Base-by-base conservation (phyloP, 179 eudicot genomes). In the Gypsophila paniculata region DNA sequence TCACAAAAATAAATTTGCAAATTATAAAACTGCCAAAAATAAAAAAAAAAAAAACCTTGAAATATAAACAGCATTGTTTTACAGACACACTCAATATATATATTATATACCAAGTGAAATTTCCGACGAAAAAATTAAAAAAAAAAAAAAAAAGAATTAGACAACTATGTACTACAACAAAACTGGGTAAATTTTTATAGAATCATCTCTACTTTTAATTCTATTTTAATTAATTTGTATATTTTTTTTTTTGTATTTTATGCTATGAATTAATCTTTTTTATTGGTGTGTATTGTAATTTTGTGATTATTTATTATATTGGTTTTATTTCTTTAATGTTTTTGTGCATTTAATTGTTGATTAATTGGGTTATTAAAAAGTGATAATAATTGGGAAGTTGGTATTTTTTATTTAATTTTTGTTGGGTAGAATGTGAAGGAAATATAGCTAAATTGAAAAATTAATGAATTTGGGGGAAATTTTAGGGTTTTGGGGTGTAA, bases 111-210 rank as follows among this genome's bases (percentile, higher is more conserved):
- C 19, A 64, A 38, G 4, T 42, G n/a, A 19, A 32, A 2, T 67
- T 77, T 62, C 13, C 22, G 80, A 39, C 53, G 64, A 60, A 60
- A 14, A n/a, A n/a, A n/a, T n/a, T 7, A 60, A 4, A 2, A 60
- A 38, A 34, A 15, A 25, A 8, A 60, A 60, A 57, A 22, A 25
- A 15, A 60, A 60, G 19, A 22, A 0, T 18, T 34, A 57, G 13
- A 55, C 15, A n/a, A 63, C 61, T 6, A 78, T 78, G 81, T 78
- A 38, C 34, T 78, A 74, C 72, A 74, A 70, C 68, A 63, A 74
- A 74, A 42, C 57, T 46, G 81, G 81, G 81, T 78, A 38, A 29
- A 74, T 26, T 60, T 77, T 57, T 57, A 0, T 70, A 8, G 10
- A 29, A 9, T 22, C 12, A 11, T 13, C 15, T 23, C 9, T 32